Evolutionary conservation across 2,329 filamentous ascomycete genomes (phyloP).

Genomic region (Aspergillus alliaceus): DNA sequence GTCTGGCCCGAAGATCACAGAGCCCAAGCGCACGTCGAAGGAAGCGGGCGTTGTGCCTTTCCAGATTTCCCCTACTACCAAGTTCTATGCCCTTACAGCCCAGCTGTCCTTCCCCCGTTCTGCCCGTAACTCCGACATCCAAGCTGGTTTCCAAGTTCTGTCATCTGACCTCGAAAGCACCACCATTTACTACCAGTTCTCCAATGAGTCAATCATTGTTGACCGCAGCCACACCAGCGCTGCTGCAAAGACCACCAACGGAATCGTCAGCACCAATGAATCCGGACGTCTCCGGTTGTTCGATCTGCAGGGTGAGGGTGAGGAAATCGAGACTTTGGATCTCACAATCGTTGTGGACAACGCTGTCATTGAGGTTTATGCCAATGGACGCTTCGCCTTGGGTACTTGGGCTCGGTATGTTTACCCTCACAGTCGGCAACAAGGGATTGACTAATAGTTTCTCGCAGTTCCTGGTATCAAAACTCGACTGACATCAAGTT

Average conservation of each 20-base stretch:
- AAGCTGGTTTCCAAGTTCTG: conserved; percentile 18
- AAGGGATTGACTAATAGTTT: not conserved
- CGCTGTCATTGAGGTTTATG: conserved; percentile 15
- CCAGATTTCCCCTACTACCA: conserved; percentile 6
- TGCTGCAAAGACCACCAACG: conserved; percentile 15
- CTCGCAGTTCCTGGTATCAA: conserved; percentile 17
- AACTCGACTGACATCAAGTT: conserved; percentile 20
- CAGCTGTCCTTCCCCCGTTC: conserved; percentile 10
- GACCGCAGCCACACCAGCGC: conserved; percentile 21
- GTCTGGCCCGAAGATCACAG: conserved; percentile 4
- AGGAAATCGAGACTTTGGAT: conserved; percentile 16
- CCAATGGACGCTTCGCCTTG: conserved; percentile 21
- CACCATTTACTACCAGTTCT: conserved; percentile 21
- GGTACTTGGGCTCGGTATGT: conserved; percentile 20
- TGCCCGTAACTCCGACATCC: conserved; percentile 6
- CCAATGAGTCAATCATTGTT: conserved; percentile 20
- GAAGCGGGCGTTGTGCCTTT: conserved; percentile 3
- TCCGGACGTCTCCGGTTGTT: conserved; percentile 17
- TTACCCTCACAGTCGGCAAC: not conserved
- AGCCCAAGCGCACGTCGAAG: conserved; percentile 2
- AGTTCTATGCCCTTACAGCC: conserved; percentile 9
- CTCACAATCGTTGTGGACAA: conserved; percentile 21
- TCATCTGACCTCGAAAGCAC: conserved; percentile 14
- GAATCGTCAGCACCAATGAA: conserved; percentile 11
- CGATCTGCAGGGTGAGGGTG: conserved; percentile 9